Conservation (phyloP, 768 basidiomycete species). For the Pulveroboletus sp. region DNA sequence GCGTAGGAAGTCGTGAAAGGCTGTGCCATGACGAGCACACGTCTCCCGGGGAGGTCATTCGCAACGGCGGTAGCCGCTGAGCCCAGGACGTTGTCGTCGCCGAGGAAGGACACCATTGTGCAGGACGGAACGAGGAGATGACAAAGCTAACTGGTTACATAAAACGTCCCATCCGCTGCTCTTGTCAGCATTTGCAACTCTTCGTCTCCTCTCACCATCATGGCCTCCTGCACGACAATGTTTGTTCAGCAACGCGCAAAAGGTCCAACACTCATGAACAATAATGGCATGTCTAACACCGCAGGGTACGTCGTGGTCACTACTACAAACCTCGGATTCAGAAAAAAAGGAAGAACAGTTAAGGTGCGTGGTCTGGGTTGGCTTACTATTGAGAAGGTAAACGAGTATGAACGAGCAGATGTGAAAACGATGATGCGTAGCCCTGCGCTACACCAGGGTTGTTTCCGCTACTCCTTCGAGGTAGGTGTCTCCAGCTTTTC, state of each 20-base stretch:
- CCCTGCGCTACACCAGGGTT: neutral
- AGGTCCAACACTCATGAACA: neutral
- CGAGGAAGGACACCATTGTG: neutral
- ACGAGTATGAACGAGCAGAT: conserved; percentile 2
- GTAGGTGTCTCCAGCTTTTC: conserved; percentile 25
- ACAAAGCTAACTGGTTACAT: conserved; percentile 35
- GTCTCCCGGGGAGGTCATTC: neutral
- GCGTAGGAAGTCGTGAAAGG: neutral
- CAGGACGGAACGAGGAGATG: conserved; percentile 16
- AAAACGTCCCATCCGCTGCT: conserved; percentile 27
- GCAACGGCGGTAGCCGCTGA: too few relatives aligned
- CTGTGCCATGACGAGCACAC: neutral
- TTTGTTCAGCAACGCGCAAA: neutral
- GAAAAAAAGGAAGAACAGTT: neutral
- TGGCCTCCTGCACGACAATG: neutral
- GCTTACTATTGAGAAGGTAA: conserved; percentile 6
- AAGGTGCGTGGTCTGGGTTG: conserved; percentile 11
- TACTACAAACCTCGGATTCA: conserved; percentile 12
- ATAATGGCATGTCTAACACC: conserved; percentile 1
- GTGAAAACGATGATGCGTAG: neutral
- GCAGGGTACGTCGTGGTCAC: neutral
- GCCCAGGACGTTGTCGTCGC: neutral
- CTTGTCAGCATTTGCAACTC: conserved; percentile 32
- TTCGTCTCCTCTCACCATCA: conserved; percentile 34
- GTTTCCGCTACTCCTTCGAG: conserved; percentile 18